Percentiles rank a stretch among this genome's conserved stretches.
Evolutionary conservation across 805 yeast genomes (phyloP).

Genomic region (Candida stauntonica): DNA sequence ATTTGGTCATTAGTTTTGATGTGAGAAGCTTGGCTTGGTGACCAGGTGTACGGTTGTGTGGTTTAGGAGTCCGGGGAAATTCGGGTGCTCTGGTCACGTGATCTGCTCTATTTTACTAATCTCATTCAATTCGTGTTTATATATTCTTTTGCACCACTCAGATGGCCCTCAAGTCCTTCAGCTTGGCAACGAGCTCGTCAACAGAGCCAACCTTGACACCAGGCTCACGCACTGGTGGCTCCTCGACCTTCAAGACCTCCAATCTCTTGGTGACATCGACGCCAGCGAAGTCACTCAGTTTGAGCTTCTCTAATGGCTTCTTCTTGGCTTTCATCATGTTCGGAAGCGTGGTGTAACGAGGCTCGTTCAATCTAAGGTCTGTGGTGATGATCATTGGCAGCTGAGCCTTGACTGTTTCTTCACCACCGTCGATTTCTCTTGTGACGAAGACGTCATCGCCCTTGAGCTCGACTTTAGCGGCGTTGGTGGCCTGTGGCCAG

Average conservation of each 20-base stretch:
- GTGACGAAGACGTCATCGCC: conserved; percentile 63
- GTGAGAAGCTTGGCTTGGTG: too few species aligned
- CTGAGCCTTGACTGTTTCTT: conserved; percentile 70
- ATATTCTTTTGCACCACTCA: conserved; percentile 3
- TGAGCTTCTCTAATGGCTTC: conserved; percentile 76
- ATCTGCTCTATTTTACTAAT: too few species aligned
- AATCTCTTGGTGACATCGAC: conserved; percentile 60
- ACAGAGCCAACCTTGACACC: conserved; percentile 79
- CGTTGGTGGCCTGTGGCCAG: conserved; percentile 98
- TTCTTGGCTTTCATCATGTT: conserved; percentile 98
- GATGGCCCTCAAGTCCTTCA: conserved; percentile 51
- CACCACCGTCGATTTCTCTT: conserved; percentile 95
- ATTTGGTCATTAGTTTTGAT: too few species aligned
- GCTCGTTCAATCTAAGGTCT: conserved; percentile 90
- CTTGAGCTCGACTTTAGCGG: conserved; percentile 70
- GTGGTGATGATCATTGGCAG: conserved; percentile 88
- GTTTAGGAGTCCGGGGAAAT: too few species aligned
- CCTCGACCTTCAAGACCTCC: conserved; percentile 68
- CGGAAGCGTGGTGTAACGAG: conserved; percentile 93
- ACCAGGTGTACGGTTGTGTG: too few species aligned
- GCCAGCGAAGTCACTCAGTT: conserved; percentile 54
- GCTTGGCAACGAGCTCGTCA: conserved; percentile 74
- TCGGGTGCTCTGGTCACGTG: too few species aligned
- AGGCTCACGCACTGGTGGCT: conserved; percentile 78
- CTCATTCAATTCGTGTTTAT: neutral